Conservation (phyloP, 768 basidiomycete genomes). For the Filobasidium wieringae region DNA sequence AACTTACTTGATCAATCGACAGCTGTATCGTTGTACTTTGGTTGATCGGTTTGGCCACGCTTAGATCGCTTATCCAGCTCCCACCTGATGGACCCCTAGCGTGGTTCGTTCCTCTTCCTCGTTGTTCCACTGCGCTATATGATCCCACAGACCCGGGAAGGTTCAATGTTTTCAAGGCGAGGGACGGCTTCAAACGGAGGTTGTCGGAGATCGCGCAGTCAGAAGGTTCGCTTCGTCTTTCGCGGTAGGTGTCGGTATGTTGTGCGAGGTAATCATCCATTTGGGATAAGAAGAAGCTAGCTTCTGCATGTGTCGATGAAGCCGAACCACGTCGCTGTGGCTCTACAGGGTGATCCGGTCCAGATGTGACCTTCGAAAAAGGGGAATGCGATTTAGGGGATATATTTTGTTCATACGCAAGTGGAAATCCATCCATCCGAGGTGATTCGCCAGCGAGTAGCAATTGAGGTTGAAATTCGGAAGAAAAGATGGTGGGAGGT, state of each 20-base stretch:
- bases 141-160: too few relatives aligned
- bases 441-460: neutral
- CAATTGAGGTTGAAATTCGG: neutral
- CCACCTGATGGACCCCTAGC: too few relatives aligned
- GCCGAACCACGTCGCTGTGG: neutral
- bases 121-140: too few relatives aligned
- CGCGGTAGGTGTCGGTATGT: neutral
- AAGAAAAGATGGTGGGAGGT: neutral
- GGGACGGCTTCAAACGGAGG: too few relatives aligned
- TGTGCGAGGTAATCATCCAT: neutral
- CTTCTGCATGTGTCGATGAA: neutral
- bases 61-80: too few relatives aligned
- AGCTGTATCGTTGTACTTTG: constrained; percentile 50
- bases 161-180: too few relatives aligned
- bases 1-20: constrained; percentile 55
- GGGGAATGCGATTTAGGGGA: neutral
- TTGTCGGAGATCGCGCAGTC: too few relatives aligned
- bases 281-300: neutral
- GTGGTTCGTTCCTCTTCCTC: too few relatives aligned
- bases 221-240: too few relatives aligned
- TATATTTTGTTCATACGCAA: neutral
- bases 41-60: too few relatives aligned
- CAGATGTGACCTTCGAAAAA: neutral
- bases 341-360: neutral
- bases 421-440: neutral